phyloP scores from a whole-genome alignment of 192 early-diverging fungal genomes.

The Linnemannia hyalina region DNA sequence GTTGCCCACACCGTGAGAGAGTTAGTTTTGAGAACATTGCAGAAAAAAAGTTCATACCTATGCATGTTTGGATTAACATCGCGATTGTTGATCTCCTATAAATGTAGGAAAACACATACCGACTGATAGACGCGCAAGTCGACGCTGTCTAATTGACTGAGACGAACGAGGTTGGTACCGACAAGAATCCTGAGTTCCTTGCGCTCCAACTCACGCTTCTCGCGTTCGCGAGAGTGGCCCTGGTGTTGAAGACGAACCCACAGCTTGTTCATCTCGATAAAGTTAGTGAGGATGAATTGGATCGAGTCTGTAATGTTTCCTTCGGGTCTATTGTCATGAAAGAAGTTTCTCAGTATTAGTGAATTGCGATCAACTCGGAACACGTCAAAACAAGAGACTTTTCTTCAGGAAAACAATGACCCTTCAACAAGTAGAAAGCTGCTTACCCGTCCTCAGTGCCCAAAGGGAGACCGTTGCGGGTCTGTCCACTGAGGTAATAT shows the following conservation, averaged over 20 bases:
- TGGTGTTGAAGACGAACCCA: conserved; percentile 99
- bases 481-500: conserved; percentile 95
- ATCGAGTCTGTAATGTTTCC: conserved; percentile 94
- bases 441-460: conserved; percentile 69
- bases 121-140: conserved; percentile 86
- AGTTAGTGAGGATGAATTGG: conserved; percentile 96
- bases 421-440: not conserved
- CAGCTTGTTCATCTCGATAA: conserved; percentile 99
- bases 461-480: conserved; percentile 94
- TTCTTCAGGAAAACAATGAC: not conserved
- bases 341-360: not conserved
- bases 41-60: not conserved
- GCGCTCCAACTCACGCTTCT: conserved; percentile 96
- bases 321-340: conserved; percentile 66
- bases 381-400: not conserved
- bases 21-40: not conserved
- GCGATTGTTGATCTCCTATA: not conserved
- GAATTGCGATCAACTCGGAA: not conserved
- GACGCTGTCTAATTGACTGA: conserved; percentile 93
- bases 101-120: conserved; percentile 41
- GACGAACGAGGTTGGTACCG: conserved; percentile 95
- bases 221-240: conserved; percentile 93
- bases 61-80: not conserved
- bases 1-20: not conserved
- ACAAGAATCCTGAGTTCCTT: conserved; percentile 95